These are phyloP conservation scores for Oryza rufipogon DNA, from an alignment of 176 grass and related monocot genomes.

Conservation along the genomic window DNA sequence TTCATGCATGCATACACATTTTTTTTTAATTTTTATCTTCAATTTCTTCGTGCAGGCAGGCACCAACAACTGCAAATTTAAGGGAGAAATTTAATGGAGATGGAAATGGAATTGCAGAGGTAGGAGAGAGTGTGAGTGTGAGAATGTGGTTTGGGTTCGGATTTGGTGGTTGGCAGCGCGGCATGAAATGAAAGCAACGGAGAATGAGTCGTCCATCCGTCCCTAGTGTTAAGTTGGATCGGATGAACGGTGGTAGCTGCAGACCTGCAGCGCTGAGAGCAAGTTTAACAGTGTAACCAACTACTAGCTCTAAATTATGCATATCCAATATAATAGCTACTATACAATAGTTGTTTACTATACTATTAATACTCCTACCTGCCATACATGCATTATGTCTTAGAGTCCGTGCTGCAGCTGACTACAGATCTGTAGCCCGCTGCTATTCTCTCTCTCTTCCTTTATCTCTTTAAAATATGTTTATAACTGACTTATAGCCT, in stretches of 20 bases:
- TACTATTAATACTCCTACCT: too few species aligned
- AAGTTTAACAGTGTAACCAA: too few species aligned
- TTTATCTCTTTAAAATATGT: too few species aligned
- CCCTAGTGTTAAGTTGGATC: slow-evolving; percentile 1
- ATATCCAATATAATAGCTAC: too few species aligned
- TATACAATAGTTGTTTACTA: too few species aligned
- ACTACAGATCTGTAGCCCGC: too few species aligned
- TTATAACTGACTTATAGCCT: too few species aligned
- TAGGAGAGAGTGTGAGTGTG: not conserved
- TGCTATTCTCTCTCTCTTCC: too few species aligned
- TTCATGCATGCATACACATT: not conserved
- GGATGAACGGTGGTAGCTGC: not conserved
- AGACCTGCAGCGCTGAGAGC: too few species aligned
- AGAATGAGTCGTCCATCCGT: not conserved
- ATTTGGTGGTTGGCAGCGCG: slow-evolving; percentile 29
- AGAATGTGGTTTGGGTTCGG: not conserved
- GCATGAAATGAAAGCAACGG: slow-evolving; percentile 12
- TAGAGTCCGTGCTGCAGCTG: too few species aligned
- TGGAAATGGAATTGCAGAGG: not conserved
- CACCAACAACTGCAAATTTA: not conserved
- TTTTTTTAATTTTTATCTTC: not conserved
- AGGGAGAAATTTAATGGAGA: not conserved
- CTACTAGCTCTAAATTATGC: too few species aligned
- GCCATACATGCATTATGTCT: too few species aligned
- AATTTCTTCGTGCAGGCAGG: not conserved